Evolutionary conservation across 352 stramenopile genomes (phyloP).

Genomic region (Phytopythium sindhum): DNA sequence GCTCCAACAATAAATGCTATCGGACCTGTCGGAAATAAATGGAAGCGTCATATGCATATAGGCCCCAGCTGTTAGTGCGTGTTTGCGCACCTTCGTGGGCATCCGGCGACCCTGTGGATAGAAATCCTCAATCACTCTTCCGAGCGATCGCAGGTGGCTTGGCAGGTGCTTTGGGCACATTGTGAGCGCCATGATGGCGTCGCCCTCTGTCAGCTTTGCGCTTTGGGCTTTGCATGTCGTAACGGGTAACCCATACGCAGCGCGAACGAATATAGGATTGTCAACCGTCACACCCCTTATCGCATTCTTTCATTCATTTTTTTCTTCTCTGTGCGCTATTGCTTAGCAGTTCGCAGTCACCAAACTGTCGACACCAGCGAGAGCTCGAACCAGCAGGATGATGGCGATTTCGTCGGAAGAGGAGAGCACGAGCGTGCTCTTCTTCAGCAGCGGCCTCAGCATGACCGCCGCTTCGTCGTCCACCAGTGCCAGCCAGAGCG

Average conservation of each 20-base stretch:
- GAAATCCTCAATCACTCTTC: neutral
- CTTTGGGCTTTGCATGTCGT: neutral
- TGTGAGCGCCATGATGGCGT: neutral
- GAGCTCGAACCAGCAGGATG: neutral
- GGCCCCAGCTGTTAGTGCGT: neutral
- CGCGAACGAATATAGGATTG: neutral
- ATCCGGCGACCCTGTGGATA: neutral
- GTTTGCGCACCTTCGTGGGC: neutral
- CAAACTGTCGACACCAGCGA: neutral
- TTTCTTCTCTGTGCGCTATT: neutral
- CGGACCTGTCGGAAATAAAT: too few relatives aligned
- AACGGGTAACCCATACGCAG: neutral
- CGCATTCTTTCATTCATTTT: neutral
- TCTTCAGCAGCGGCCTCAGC: neutral
- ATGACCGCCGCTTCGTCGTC: neutral
- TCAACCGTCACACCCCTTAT: neutral
- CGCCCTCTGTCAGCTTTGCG: conserved; percentile 1
- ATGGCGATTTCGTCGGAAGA: conserved; percentile 10
- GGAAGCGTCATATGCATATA: neutral
- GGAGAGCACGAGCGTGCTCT: conserved; percentile 2
- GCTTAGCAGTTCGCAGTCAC: neutral
- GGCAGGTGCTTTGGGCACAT: neutral
- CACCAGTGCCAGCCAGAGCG: neutral
- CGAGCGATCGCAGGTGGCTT: neutral
- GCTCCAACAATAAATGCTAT: too few relatives aligned